Percentiles rank a stretch among this genome's conserved stretches.
Evolutionary conservation across 495 filamentous ascomycete genomes (phyloP).

Genomic region (Neurospora cerealis): DNA sequence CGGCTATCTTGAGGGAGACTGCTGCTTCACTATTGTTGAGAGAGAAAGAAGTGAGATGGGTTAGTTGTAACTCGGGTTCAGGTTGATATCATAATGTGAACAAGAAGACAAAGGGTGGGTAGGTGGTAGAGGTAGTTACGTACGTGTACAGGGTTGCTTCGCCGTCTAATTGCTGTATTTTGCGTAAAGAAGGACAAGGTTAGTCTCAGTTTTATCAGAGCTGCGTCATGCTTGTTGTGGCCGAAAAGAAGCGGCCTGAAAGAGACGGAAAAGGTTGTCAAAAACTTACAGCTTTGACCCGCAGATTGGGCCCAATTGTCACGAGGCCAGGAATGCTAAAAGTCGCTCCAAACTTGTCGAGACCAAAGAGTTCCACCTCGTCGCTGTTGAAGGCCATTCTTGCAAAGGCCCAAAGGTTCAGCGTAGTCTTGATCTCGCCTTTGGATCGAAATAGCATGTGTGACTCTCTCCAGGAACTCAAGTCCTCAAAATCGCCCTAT

Average conservation of each 20-base stretch:
- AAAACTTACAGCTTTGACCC: slow-evolving; percentile 6
- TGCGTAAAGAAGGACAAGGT: too few species aligned
- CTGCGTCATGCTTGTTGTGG: too few species aligned
- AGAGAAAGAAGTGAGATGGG: too few species aligned
- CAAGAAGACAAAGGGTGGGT: too few species aligned
- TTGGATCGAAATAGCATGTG: slow-evolving; percentile 3
- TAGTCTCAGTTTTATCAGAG: too few species aligned
- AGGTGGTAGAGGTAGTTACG: too few species aligned
- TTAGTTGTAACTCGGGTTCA: too few species aligned
- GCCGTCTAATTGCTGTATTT: not conserved
- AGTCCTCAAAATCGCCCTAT: too few species aligned
- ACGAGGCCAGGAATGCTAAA: slow-evolving; percentile 26
- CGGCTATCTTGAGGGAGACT: not conserved
- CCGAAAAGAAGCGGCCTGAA: too few species aligned
- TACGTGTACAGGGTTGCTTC: not conserved
- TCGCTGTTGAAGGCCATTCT: not conserved
- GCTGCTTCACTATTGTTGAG: not conserved
- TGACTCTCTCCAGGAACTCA: too few species aligned
- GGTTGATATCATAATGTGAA: too few species aligned
- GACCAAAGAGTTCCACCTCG: slow-evolving; percentile 4
- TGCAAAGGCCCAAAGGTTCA: slow-evolving; percentile 1
- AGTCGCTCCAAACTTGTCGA: slow-evolving; percentile 13
- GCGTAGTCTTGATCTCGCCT: slow-evolving; percentile 1
- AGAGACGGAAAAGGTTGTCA: not conserved
- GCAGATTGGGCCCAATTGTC: slow-evolving; percentile 26